A percentile compares a stretch with the other conserved stretches of the same genome.
Evolutionary conservation across 495 filamentous ascomycete species (phyloP).

Genomic region (Hypoxylon lienhwacheense): DNA sequence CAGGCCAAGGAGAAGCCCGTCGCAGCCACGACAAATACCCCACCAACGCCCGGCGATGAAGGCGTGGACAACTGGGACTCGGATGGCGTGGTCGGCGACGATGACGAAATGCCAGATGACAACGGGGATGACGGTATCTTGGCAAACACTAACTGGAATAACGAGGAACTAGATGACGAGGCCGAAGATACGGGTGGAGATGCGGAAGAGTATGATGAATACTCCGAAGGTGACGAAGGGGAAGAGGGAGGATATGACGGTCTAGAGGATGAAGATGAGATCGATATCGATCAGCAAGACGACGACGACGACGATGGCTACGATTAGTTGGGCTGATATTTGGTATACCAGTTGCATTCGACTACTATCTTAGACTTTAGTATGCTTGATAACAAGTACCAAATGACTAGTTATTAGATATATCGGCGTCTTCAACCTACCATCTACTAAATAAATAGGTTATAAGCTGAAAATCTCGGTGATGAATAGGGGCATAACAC

Average conservation of each 20-base stretch:
- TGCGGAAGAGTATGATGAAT: conserved; percentile 16
- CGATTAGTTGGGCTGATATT: too few species aligned
- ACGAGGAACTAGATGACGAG: conserved; percentile 2
- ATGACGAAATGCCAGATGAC: conserved; percentile 1
- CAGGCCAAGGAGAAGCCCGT: conserved; percentile 1
- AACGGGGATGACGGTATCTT: conserved; percentile 1
- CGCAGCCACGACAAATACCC: not conserved
- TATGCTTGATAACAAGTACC: too few species aligned
- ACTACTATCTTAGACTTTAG: too few species aligned
- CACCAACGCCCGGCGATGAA: not conserved
- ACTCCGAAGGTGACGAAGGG: conserved; percentile 5
- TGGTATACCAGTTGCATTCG: too few species aligned
- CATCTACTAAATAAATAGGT: too few species aligned
- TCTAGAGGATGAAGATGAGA: conserved; percentile 4
- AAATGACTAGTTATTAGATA: too few species aligned
- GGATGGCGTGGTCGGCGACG: not conserved
- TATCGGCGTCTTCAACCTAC: too few species aligned
- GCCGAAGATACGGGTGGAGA: conserved; percentile 11
- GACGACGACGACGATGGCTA: not conserved
- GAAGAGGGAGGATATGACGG: conserved; percentile 7
- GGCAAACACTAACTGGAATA: conserved; percentile 8
- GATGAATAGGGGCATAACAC: too few species aligned
- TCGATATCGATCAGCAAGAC: not conserved
- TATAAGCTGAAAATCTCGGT: too few species aligned
- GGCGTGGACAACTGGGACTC: not conserved